Evolutionary conservation across 139 green algal species (phyloP), one percentile per base, ranked within the genome.

Genomic region (Auxenochlorella pyrenoidosa): DNA sequence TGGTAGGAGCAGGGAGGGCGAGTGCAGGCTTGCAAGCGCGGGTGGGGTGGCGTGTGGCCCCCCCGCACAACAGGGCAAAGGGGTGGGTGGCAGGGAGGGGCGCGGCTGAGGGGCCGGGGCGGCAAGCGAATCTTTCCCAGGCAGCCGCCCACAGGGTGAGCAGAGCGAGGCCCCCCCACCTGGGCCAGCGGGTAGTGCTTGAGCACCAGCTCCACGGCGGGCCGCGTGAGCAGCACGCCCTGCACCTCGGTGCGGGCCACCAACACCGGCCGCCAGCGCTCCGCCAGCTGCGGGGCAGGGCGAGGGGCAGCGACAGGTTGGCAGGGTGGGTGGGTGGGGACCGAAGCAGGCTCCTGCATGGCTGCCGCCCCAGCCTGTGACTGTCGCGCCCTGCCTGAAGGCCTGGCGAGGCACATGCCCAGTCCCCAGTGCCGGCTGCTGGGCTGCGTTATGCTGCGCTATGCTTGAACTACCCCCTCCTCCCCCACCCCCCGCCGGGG

Each of bases 131-230:
- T 54, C 8, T 54, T 10, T 18, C 34, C 26, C 65, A 72, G 65
- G 26, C 65, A 72, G 65, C 65, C 65, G 34, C 0, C 30, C 30
- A 73, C 10, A 10, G 10, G 47, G 10, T 54, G 47, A 6, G 6
- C 8, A 24, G 15, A 24, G 16, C 10, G 54, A 24, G 16, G 2
- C 2, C 18, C 1, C 28, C 58, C 10, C 43, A 85, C 80, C 80
- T 85, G 80, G 18, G 80, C 60, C 60, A 85, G 63, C 26, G 80
- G 80, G 60, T 85, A 85, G 63, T 85, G 80, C 63, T 75, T 38
- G 26, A 85, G 80, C 60, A 85, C 34, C 63, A 85, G 80, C 80
- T 85, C 80, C 40, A 85, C 63, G 26, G 80, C 80, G 30, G 44
- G 40, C 8, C 80, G 40, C 15, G 80, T 60, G 59, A 85, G 80